Evolutionary conservation across 2,329 filamentous ascomycete species (phyloP).

Genomic region (Pseudopithomyces chartarum): DNA sequence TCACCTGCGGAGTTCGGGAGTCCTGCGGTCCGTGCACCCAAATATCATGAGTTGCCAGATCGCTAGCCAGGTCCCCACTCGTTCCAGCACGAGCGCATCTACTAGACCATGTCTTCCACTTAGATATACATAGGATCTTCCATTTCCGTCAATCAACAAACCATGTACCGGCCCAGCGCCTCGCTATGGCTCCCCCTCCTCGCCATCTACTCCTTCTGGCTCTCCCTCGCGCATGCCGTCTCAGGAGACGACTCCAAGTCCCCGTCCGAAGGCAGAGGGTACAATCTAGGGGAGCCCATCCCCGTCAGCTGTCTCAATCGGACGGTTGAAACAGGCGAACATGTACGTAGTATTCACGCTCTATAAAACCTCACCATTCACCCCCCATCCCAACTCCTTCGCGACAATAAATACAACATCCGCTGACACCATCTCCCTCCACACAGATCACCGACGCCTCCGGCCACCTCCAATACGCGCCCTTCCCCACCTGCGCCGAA

Average conservation of each 20-base stretch:
- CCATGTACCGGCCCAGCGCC: neutral
- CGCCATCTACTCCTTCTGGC: slow-evolving; percentile 36
- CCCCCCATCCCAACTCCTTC: neutral
- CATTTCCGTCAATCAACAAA: neutral
- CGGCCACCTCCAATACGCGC: slow-evolving; percentile 87
- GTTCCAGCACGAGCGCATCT: neutral
- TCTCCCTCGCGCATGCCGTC: slow-evolving; percentile 44
- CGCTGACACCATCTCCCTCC: neutral
- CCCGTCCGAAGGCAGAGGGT: slow-evolving; percentile 47
- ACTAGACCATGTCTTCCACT: slow-evolving; percentile 1
- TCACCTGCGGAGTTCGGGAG: neutral
- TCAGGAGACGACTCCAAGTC: slow-evolving; percentile 46
- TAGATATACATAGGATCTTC: slow-evolving; percentile 1
- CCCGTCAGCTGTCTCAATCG: slow-evolving; percentile 59
- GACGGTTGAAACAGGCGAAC: slow-evolving; percentile 50
- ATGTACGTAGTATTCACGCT: neutral
- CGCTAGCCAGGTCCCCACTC: neutral
- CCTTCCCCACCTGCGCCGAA: slow-evolving; percentile 89
- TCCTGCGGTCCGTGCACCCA: slow-evolving; percentile 1
- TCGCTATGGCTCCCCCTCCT: slow-evolving; percentile 27
- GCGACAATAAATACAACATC: neutral
- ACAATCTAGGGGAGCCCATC: slow-evolving; percentile 55
- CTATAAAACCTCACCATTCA: neutral
- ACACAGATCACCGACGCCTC: slow-evolving; percentile 70
- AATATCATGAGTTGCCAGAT: slow-evolving; percentile 10